These are phyloP conservation scores for Penicillium cosmopolitanum DNA, from an alignment of 495 filamentous ascomycete species.

Conservation along the genomic window DNA sequence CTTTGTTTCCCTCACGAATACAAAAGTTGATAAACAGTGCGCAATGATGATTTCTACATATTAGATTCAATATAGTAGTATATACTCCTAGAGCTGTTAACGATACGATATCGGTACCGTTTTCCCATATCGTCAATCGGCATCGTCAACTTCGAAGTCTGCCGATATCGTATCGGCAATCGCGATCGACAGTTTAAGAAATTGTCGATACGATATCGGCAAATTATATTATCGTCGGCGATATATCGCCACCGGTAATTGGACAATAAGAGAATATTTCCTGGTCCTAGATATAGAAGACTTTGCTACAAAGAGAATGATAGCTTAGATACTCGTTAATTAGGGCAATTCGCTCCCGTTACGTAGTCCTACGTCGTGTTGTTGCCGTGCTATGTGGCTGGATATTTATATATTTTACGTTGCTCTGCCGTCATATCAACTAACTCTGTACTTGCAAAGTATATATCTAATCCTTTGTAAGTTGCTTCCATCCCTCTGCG, in stretches of 20 bases:
- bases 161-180: neutral
- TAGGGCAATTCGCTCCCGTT: conserved; percentile 4
- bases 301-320: conserved; percentile 6
- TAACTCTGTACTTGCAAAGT: neutral
- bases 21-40: too few species aligned
- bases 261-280: conserved; percentile 9
- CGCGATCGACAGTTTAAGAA: neutral
- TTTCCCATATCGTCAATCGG: conserved; percentile 3
- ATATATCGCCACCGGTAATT: conserved; percentile 5
- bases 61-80: too few species aligned
- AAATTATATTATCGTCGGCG: too few species aligned
- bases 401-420: conserved; percentile 1
- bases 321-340: conserved; percentile 7
- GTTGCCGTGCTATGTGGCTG: conserved; percentile 1
- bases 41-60: too few species aligned
- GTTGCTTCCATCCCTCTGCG: conserved; percentile 1
- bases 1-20: too few species aligned
- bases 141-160: neutral
- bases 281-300: conserved; percentile 9
- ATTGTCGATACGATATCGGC: neutral
- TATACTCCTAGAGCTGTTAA: too few species aligned
- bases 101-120: neutral
- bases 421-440: neutral
- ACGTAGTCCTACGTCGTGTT: conserved; percentile 6
- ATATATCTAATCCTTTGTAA: conserved; percentile 1